Evolutionary conservation across 1,284 basidiomycete species (phyloP), one percentile per base, ranked within the genome.

Genomic region (Malassezia brasiliensis): DNA sequence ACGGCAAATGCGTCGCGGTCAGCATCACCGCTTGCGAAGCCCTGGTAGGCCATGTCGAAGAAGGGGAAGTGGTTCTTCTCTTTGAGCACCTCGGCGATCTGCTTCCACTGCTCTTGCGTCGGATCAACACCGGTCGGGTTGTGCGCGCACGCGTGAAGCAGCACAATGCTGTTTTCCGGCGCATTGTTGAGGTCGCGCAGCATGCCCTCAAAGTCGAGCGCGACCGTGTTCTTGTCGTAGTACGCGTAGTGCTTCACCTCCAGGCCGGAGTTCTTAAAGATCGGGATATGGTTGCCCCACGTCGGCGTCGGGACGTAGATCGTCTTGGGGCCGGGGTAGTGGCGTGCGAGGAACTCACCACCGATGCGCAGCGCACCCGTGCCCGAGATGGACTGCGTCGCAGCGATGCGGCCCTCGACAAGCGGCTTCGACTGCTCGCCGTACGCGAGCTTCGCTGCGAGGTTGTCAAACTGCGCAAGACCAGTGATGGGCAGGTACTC

Each of bases 401-500:
- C 83, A 39, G 94, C 85, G 30, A 74, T 56, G 57, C 87, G 77
- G 73, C 84, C 84, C 71, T 85, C 81, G 62, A 82, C 81, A 50
- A 96, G 75, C 12, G 87, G 87, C 38, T 75, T 78, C 63, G 85
- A 63, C 61, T 69, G 65, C 51, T 87, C 79, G 55, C 94, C 90
- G 76, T 96, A 96, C 17, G 94, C 94, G 50, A 98, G 82, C 75
- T 87, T 83, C 53, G 87, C 85, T 19, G 94, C 91, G 56, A 86
- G 84, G 76, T 86, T 84, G 69, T 86, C 91, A 77, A 96, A 96
- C 52, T 85, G 82, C 38, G 84, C 79, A 50, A 90, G 83, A 76
- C 90, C 90, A 52, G 88, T 93, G 77, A 98, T 98, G 62, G 90
- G 90, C 47, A 96, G 83, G 78, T 98, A 98, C 78, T 98, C 93